These are phyloP conservation scores for Millerozyma acaciae DNA, from an alignment of 805 yeast genomes.

Conservation along the genomic window DNA sequence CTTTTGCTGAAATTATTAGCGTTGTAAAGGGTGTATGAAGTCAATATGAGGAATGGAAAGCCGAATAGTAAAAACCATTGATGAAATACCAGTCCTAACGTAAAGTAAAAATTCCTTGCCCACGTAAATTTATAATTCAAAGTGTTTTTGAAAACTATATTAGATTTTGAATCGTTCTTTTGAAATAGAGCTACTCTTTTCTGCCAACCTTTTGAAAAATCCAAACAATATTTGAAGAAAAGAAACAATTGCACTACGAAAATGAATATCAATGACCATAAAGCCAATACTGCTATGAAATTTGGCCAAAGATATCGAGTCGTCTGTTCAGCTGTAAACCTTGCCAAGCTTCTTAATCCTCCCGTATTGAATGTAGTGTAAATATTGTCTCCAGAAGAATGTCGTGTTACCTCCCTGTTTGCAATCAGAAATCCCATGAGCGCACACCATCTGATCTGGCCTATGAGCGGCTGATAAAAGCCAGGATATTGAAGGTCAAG, in stretches of 20 bases:
- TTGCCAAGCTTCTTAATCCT: constrained; percentile 39
- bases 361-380: constrained; percentile 39
- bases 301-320: constrained; percentile 37
- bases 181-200: too few species aligned
- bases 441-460: constrained; percentile 53
- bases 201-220: not conserved
- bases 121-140: constrained; percentile 9
- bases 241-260: constrained; percentile 18
- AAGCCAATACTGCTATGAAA: constrained; percentile 34
- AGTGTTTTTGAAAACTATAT: too few species aligned
- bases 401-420: too few species aligned
- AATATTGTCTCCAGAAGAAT: constrained; percentile 40
- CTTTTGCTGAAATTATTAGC: constrained; percentile 17
- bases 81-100: constrained; percentile 31
- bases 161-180: too few species aligned
- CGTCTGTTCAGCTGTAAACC: constrained; percentile 21
- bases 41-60: constrained; percentile 41
- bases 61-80: constrained; percentile 34
- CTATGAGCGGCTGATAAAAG: constrained; percentile 52
- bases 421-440: constrained; percentile 44
- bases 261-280: constrained; percentile 24
- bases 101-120: constrained; percentile 18
- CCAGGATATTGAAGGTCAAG: constrained; percentile 59
- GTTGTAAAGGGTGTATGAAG: constrained; percentile 28
- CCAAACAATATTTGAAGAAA: constrained; percentile 13